A percentile compares a stretch with the other conserved stretches of the same genome.
Conservation (phyloP, 169 alveolate species). For the Cryptosporidium bovis region DNA sequence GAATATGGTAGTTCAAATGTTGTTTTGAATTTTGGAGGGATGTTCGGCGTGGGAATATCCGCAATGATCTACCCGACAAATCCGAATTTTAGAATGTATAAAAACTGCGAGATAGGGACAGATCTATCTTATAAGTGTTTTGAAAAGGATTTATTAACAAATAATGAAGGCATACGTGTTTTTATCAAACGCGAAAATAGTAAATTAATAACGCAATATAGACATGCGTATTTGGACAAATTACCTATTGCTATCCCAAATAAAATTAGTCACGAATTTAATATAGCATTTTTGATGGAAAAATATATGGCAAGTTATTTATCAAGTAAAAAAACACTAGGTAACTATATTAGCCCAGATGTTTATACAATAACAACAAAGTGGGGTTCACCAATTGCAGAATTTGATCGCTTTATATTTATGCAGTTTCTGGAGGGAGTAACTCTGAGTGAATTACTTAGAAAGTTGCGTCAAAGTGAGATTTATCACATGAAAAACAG, state of each 20-base stretch:
- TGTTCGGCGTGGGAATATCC: conserved; percentile 66
- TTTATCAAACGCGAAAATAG: conserved; percentile 64
- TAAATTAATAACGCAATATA: conserved; percentile 48
- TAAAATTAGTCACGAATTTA: background rate
- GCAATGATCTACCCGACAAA: conserved; percentile 22
- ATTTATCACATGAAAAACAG: conserved; percentile 67
- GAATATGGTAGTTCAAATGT: conserved; percentile 25
- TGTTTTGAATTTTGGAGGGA: conserved; percentile 54
- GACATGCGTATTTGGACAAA: conserved; percentile 15
- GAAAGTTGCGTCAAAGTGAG: conserved; percentile 28
- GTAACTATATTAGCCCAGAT: conserved; percentile 39
- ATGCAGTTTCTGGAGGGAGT: conserved; percentile 64
- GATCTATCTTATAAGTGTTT: conserved; percentile 34
- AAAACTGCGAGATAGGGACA: conserved; percentile 32
- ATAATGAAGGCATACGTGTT: background rate
- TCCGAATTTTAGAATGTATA: conserved; percentile 27
- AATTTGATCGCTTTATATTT: conserved; percentile 67
- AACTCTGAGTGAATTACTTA: conserved; percentile 52
- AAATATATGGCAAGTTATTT: conserved; percentile 49
- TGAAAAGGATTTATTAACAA: conserved; percentile 39
- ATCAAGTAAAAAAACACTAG: background rate
- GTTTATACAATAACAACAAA: conserved; percentile 54
- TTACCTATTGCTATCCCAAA: conserved; percentile 32
- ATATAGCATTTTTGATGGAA: conserved; percentile 65
- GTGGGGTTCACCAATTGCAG: conserved; percentile 38